Percentiles rank a stretch among this genome's conserved stretches.
These are phyloP conservation scores for Podospora conica DNA, from an alignment of 495 filamentous ascomycete species.

Conservation along the genomic window DNA sequence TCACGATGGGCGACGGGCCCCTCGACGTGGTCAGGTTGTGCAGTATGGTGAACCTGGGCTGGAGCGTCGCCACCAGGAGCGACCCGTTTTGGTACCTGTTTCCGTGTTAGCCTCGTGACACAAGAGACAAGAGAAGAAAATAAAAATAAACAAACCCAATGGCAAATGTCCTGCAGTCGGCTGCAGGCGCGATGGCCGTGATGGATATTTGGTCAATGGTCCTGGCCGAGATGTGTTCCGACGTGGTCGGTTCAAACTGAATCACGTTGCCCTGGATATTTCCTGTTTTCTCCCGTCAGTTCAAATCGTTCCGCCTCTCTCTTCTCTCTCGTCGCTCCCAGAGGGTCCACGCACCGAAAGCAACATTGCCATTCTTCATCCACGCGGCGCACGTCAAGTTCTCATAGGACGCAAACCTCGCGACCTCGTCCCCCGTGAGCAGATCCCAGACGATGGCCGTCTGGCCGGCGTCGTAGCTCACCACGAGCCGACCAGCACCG, in stretches of 20 bases:
- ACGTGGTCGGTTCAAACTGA: slow-evolving; percentile 86
- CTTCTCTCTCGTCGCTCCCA: background rate
- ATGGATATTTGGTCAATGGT: slow-evolving; percentile 90
- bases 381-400: slow-evolving; percentile 77
- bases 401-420: slow-evolving; percentile 86
- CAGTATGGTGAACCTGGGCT: slow-evolving; percentile 89
- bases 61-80: slow-evolving; percentile 79
- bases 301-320: background rate
- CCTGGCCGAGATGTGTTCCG: slow-evolving; percentile 85
- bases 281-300: slow-evolving; percentile 46
- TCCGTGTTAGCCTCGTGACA: slow-evolving; percentile 25
- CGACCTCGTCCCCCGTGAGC: slow-evolving; percentile 82
- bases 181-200: slow-evolving; percentile 78
- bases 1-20: slow-evolving; percentile 79
- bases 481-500: slow-evolving; percentile 75
- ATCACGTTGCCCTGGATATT: slow-evolving; percentile 90
- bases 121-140: background rate
- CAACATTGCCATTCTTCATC: slow-evolving; percentile 97
- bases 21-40: slow-evolving; percentile 82
- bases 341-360: slow-evolving; percentile 62
- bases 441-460: slow-evolving; percentile 97
- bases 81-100: slow-evolving; percentile 89
- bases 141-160: slow-evolving; percentile 65
- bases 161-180: slow-evolving; percentile 95
- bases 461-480: slow-evolving; percentile 87